These are phyloP conservation scores for Dryadomyces quercivorus DNA, from an alignment of 2,329 filamentous ascomycete genomes.

Conservation along the genomic window DNA sequence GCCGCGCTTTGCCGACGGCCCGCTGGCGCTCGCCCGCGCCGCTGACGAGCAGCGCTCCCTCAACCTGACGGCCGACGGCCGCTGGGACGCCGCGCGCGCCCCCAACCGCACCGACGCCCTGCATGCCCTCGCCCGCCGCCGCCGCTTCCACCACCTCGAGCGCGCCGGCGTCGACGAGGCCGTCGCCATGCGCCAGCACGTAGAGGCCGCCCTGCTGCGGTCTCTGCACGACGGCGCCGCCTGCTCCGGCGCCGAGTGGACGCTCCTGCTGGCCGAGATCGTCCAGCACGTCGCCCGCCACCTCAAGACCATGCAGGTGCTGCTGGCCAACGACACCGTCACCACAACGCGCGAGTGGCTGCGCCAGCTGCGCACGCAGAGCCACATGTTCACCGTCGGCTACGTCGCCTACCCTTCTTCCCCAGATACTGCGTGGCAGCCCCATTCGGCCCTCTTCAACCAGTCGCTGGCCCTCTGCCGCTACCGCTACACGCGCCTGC, in stretches of 20 bases:
- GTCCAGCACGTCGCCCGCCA: constrained; percentile 24
- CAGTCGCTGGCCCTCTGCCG: constrained; percentile 28
- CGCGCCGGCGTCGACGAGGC: constrained; percentile 21
- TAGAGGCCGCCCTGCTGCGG: constrained; percentile 19
- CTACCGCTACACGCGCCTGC: constrained; percentile 26
- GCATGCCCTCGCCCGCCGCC: constrained; percentile 21
- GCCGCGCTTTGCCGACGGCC: constrained; percentile 20
- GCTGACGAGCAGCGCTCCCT: constrained; percentile 21
- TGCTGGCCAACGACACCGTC: constrained; percentile 13
- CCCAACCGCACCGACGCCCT: constrained; percentile 17
- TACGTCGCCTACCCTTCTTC: constrained; percentile 29
- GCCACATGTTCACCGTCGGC: constrained; percentile 30
- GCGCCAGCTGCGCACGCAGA: constrained; percentile 21
- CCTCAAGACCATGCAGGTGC: constrained; percentile 19
- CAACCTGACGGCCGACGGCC: constrained; percentile 29
- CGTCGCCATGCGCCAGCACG: constrained; percentile 19
- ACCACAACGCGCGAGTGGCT: constrained; percentile 17
- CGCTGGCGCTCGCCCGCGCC: constrained; percentile 16
- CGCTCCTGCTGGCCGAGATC: constrained; percentile 26
- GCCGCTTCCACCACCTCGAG: constrained; percentile 24
- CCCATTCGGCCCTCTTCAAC: constrained; percentile 20
- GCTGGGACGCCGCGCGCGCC: constrained; percentile 19
- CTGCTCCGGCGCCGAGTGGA: constrained; percentile 33
- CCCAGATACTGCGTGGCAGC: constrained; percentile 17
- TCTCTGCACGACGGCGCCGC: constrained; percentile 8